A percentile compares a stretch with the other conserved stretches of the same genome.
phyloP scores from a whole-genome alignment of 2,329 filamentous ascomycete genomes.

The Neofusicoccum cordaticola region DNA sequence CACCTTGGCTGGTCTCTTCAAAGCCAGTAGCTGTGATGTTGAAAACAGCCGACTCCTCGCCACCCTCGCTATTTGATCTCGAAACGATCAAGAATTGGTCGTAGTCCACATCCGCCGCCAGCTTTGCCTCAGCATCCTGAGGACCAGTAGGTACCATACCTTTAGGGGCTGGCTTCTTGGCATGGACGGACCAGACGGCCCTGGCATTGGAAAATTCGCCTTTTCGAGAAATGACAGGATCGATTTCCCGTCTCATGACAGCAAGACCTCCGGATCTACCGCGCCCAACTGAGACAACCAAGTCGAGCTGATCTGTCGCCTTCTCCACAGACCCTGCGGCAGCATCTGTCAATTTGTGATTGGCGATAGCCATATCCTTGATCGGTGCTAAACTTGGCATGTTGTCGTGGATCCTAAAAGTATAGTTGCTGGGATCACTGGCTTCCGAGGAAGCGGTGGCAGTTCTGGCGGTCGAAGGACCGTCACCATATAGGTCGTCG shows the following conservation, averaged over 20 bases:
- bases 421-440: slow-evolving; percentile 61
- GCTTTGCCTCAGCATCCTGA: slow-evolving; percentile 37
- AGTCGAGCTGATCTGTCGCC: slow-evolving; percentile 40
- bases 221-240: slow-evolving; percentile 67
- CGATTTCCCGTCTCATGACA: slow-evolving; percentile 73
- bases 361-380: slow-evolving; percentile 69
- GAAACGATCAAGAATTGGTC: slow-evolving; percentile 83
- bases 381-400: slow-evolving; percentile 78
- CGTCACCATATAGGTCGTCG: slow-evolving; percentile 61
- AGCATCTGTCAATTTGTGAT: slow-evolving; percentile 30
- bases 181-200: slow-evolving; percentile 77
- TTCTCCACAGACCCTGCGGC: slow-evolving; percentile 11
- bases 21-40: slow-evolving; percentile 70
- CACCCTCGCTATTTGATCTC: slow-evolving; percentile 62
- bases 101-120: slow-evolving; percentile 57
- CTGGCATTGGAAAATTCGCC: slow-evolving; percentile 71
- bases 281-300: slow-evolving; percentile 59
- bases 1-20: slow-evolving; percentile 73
- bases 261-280: slow-evolving; percentile 69
- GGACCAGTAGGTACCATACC: slow-evolving; percentile 49
- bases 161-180: slow-evolving; percentile 65
- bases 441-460: slow-evolving; percentile 35
- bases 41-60: slow-evolving; percentile 77
- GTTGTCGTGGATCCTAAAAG: slow-evolving; percentile 73
- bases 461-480: slow-evolving; percentile 41